These are phyloP conservation scores for Globisporangium spiculum DNA, from an alignment of 352 stramenopile genomes.

Conservation along the genomic window DNA sequence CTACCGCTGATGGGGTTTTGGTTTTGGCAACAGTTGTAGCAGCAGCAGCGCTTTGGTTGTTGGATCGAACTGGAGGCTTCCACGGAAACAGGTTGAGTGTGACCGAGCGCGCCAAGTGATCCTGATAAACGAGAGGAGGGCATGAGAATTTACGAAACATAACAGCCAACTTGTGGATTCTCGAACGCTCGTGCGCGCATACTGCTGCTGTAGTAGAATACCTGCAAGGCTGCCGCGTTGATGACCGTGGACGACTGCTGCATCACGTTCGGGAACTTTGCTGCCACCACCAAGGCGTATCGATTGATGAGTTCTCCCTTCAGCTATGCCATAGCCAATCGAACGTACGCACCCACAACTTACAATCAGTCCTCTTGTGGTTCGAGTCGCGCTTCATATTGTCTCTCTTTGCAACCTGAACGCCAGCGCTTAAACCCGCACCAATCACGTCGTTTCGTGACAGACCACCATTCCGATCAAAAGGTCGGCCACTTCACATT, in stretches of 20 bases:
- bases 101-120: conserved; percentile 53
- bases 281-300: conserved; percentile 4
- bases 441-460: conserved; percentile 1
- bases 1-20: neutral
- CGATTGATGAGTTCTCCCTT: too few relatives aligned
- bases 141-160: neutral
- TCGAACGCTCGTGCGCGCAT: too few relatives aligned
- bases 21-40: neutral
- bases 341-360: neutral
- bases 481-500: conserved; percentile 2
- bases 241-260: conserved; percentile 53
- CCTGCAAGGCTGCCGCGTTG: conserved; percentile 71
- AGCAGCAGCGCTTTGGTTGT: neutral
- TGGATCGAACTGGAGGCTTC: neutral
- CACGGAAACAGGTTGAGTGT: conserved; percentile 36
- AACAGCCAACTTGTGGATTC: neutral
- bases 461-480: too few relatives aligned
- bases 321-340: too few relatives aligned
- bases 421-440: neutral
- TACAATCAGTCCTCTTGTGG: conserved; percentile 7
- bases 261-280: conserved; percentile 18
- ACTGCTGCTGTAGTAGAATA: conserved; percentile 7
- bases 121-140: conserved; percentile 13
- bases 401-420: neutral
- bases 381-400: conserved; percentile 8